Evolutionary conservation across 2,329 filamentous ascomycete species (phyloP), one percentile per base, ranked within the genome.

Genomic region (Epichloe uncinata): DNA sequence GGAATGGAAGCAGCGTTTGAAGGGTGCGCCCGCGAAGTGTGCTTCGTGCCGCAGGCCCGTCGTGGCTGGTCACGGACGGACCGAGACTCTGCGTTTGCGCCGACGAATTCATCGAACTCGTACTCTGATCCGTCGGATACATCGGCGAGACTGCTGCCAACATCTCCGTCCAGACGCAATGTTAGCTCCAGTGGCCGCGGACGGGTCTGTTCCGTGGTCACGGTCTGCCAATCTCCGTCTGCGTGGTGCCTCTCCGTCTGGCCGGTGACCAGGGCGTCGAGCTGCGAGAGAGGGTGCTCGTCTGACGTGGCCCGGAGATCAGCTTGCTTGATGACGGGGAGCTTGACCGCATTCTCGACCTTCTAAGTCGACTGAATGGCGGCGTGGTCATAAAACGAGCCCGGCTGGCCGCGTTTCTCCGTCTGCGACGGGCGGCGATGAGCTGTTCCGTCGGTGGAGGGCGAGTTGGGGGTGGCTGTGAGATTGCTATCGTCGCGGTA

Each of bases 71-170:
- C 22, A 15, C 13, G 40, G 18, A 15, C 38, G 7, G 20, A 42
- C n/a, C n/a, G 16, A 16, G 18, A 15, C 33, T 46, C 37, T 4
- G 42, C 12, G 40, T 22, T 37, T 9, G 40, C 26, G 16, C 48
- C 49, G n/a, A 50, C 42, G 15, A 51, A 50, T 9, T 53, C 37
- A 20, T 49, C 48, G 7, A 50, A 45, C 3, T 50, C 55, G 37
- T 59, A 54, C 12, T 61, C 54, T 34, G 54, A 52, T 15, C 50
- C 53, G 42, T 73, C 71, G 1, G 72, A 73, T 7, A 68, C 63
- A 51, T 73, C 66, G 2, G 72, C 72, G 20, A 75, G 54, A 50
- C 72, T 75, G 54, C 67, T 72, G 9, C 71, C 69, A 13, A 61
- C 61, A 16, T 60, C 63, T 48, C 61, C 61, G 45, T n/a, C n/a